Evolutionary conservation across 208 protist genomes (phyloP).

Genomic region (Acanthamoeba triangularis): DNA sequence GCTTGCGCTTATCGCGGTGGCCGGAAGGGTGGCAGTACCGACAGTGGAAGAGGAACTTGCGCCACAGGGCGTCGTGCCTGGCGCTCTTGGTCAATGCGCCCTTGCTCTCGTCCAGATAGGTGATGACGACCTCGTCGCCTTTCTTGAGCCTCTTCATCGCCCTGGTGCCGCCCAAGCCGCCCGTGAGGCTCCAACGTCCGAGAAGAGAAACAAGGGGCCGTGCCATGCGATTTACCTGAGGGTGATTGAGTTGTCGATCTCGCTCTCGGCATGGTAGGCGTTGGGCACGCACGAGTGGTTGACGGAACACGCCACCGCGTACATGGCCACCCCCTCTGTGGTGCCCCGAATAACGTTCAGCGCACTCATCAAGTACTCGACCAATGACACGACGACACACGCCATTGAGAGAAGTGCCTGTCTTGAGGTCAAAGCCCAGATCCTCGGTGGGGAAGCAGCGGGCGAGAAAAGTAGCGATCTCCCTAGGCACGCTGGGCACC

Average conservation of each 20-base stretch:
- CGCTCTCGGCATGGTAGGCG: not conserved
- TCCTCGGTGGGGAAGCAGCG: slow-evolving; percentile 55
- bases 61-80: slow-evolving; percentile 7
- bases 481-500: not conserved
- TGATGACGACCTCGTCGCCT: slow-evolving; percentile 33
- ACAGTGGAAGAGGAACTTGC: slow-evolving; percentile 40
- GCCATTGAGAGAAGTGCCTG: not conserved
- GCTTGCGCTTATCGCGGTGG: too few species aligned
- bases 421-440: not conserved
- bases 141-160: not conserved
- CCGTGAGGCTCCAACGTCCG: too few species aligned
- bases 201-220: too few species aligned
- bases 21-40: not conserved
- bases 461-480: not conserved
- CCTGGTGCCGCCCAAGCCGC: too few species aligned
- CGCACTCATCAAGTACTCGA: not conserved
- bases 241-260: not conserved
- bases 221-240: slow-evolving; percentile 27
- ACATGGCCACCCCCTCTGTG: not conserved
- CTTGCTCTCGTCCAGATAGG: slow-evolving; percentile 10
- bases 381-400: not conserved
- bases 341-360: not conserved
- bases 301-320: slow-evolving; percentile 18
- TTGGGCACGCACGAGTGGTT: slow-evolving; percentile 57
- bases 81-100: not conserved